Evolutionary conservation across 1,284 basidiomycete genomes (phyloP).

Genomic region (Omphalotus olearius): DNA sequence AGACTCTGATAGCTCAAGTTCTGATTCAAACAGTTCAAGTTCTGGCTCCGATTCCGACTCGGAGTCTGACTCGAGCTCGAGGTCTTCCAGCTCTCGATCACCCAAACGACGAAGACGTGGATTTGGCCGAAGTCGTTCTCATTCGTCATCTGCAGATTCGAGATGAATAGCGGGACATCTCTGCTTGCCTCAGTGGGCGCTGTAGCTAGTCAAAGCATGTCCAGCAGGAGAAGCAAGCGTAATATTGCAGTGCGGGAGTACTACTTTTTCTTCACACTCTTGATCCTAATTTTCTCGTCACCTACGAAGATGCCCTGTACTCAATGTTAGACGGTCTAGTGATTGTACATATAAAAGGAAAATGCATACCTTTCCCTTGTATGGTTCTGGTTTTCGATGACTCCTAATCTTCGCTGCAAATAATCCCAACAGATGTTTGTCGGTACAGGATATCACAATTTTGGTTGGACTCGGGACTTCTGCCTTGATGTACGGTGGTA

Average conservation of each 20-base stretch:
- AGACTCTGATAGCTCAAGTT: constrained; percentile 27
- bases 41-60: constrained; percentile 7
- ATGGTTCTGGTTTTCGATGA: constrained; percentile 91
- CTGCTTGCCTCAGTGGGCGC: background rate
- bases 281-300: constrained; percentile 18
- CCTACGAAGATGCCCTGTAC: constrained; percentile 16
- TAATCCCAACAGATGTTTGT: constrained; percentile 78
- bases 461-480: constrained; percentile 70
- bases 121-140: constrained; percentile 4
- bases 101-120: constrained; percentile 9
- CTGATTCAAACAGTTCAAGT: constrained; percentile 20
- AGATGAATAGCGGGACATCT: background rate
- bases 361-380: constrained; percentile 87
- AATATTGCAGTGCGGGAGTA: background rate
- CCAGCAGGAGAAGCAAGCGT: background rate
- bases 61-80: background rate
- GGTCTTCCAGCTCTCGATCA: constrained; percentile 6
- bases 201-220: background rate
- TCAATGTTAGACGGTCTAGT: background rate
- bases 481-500: constrained; percentile 77
- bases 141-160: constrained; percentile 4
- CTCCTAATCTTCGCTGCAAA: constrained; percentile 86
- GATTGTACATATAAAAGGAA: background rate
- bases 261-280: constrained; percentile 19
- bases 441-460: constrained; percentile 63